Evolutionary conservation across 345 rosid genomes (phyloP).

Genomic region (Orychophragmus violaceus): DNA sequence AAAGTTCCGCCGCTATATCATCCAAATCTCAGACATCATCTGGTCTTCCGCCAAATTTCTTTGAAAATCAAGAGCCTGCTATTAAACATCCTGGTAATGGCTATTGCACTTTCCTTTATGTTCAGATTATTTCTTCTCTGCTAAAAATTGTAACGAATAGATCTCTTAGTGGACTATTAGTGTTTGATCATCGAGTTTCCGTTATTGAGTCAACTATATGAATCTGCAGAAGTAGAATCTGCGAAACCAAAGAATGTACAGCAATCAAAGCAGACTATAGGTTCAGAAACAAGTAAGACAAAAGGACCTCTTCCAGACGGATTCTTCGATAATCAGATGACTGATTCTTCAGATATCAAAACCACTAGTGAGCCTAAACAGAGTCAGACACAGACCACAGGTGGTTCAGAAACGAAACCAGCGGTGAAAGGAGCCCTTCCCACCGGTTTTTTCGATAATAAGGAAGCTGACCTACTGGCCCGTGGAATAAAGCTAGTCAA

Average conservation of each 20-base stretch:
- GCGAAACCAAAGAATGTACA: constrained; percentile 18
- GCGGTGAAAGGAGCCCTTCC: constrained; percentile 68
- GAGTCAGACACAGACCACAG: constrained; percentile 21
- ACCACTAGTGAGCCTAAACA: constrained; percentile 31
- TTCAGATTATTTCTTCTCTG: background rate
- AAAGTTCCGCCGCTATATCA: constrained; percentile 26
- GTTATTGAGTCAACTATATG: background rate
- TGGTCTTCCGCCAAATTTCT: constrained; percentile 51
- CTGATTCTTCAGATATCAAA: constrained; percentile 55
- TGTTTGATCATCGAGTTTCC: background rate
- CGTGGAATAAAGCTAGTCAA: constrained; percentile 90
- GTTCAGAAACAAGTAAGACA: constrained; percentile 36
- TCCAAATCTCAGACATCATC: constrained; percentile 39
- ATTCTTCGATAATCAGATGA: constrained; percentile 69
- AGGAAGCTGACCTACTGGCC: constrained; percentile 95
- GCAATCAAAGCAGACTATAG: constrained; percentile 26
- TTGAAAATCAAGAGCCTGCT: constrained; percentile 38
- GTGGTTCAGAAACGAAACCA: constrained; percentile 36
- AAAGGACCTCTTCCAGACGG: constrained; percentile 75
- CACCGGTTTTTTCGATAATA: constrained; percentile 85
- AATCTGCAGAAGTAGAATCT: background rate
- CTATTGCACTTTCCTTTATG: background rate
- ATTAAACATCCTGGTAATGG: constrained; percentile 32
- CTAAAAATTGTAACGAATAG: background rate
- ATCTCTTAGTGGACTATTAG: background rate